Conservation (phyloP, 345 rosid species). For the Microthlaspi erraticum region DNA sequence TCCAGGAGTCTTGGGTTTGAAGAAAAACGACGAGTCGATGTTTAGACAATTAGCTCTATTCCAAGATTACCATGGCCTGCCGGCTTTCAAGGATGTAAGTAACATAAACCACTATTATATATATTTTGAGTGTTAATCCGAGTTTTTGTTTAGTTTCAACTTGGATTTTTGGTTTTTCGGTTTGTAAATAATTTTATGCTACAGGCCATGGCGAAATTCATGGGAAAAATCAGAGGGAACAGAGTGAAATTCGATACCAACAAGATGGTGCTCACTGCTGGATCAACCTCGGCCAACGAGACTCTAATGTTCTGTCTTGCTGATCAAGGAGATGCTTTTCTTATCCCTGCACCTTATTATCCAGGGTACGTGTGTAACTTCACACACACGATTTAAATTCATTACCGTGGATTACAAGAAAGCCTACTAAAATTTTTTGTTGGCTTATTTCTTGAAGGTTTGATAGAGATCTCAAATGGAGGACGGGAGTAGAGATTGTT, state of each 20-base stretch:
- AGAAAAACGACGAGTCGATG: conserved; percentile 57
- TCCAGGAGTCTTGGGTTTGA: conserved; percentile 59
- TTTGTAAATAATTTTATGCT: not conserved
- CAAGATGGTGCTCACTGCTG: conserved; percentile 82
- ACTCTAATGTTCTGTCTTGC: conserved; percentile 87
- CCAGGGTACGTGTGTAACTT: conserved; percentile 61
- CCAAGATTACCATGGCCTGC: conserved; percentile 90
- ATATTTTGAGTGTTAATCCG: not conserved
- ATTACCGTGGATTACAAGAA: not conserved
- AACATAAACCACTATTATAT: not conserved
- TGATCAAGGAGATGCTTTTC: conserved; percentile 86
- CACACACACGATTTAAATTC: not conserved
- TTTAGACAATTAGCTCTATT: conserved; percentile 79
- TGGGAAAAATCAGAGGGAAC: conserved; percentile 70
- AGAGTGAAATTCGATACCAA: conserved; percentile 67
- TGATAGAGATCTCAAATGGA: conserved; percentile 87
- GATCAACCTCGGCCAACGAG: conserved; percentile 94
- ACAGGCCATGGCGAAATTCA: conserved; percentile 69
- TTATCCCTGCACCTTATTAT: conserved; percentile 89
- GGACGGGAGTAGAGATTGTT: conserved; percentile 67
- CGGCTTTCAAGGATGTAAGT: conserved; percentile 71
- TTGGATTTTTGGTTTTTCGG: not conserved
- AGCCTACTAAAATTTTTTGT: conserved; percentile 24
- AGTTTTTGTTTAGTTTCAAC: not conserved
- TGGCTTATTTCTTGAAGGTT: conserved; percentile 48